A percentile compares a stretch with the other conserved stretches of the same genome.
These are phyloP conservation scores for Neurospora sp. DNA, from an alignment of 495 filamentous ascomycete genomes.

Conservation along the genomic window DNA sequence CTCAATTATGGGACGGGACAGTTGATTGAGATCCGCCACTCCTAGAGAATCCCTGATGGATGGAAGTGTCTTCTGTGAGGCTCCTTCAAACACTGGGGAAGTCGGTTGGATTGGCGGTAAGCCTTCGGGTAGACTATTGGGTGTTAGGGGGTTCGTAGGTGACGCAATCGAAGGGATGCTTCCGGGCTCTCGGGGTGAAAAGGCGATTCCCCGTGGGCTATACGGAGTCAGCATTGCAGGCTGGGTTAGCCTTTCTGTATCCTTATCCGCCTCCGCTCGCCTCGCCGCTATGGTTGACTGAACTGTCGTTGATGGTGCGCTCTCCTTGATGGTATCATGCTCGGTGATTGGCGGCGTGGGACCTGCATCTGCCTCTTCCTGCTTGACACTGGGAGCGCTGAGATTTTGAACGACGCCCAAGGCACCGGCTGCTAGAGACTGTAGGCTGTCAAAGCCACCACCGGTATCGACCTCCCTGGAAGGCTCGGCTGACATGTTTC, in stretches of 20 bases:
- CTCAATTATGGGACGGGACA: conserved; percentile 44
- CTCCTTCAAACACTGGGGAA: conserved; percentile 33
- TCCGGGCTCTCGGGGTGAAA: conserved; percentile 20
- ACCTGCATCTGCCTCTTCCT: conserved; percentile 17
- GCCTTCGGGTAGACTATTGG: conserved; percentile 25
- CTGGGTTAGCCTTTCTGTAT: conserved; percentile 8
- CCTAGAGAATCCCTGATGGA: conserved; percentile 35
- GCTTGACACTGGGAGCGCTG: conserved; percentile 16
- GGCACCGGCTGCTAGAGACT: conserved; percentile 31
- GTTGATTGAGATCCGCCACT: conserved; percentile 30
- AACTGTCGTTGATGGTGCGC: conserved; percentile 9
- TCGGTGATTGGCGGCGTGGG: conserved; percentile 20
- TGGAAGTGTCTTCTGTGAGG: conserved; percentile 33
- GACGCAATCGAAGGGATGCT: conserved; percentile 18
- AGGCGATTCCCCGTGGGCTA: conserved; percentile 8
- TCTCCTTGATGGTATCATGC: conserved; percentile 12
- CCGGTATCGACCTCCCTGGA: conserved; percentile 21
- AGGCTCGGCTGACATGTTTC: conserved; percentile 5
- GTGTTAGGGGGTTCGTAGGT: conserved; percentile 17
- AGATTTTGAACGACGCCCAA: conserved; percentile 14
- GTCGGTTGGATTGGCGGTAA: conserved; percentile 40
- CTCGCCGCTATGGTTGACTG: conserved; percentile 12
- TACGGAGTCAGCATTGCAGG: conserved; percentile 15
- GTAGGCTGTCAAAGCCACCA: conserved; percentile 23
- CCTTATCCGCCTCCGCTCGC: conserved; percentile 6